Evolutionary conservation across 1,284 basidiomycete genomes (phyloP).

Genomic region (Heliocybe sulcata): DNA sequence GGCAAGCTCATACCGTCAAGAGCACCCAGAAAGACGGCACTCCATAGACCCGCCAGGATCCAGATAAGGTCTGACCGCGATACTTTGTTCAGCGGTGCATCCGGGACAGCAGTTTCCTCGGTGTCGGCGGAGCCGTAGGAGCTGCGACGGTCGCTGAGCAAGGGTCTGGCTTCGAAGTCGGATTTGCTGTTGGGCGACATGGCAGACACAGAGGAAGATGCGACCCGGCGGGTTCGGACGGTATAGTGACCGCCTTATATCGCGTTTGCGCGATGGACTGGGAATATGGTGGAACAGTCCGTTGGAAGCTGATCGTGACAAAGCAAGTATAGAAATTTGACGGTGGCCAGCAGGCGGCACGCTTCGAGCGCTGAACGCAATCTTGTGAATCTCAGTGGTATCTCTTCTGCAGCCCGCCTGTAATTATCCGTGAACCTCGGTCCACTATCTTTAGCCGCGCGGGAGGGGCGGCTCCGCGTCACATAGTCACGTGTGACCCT

Average conservation of each 20-base stretch:
- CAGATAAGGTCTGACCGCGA: conserved; percentile 49
- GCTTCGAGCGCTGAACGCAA: neutral
- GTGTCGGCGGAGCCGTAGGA: conserved; percentile 9
- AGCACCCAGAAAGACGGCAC: conserved; percentile 73
- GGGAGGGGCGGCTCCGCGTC: neutral
- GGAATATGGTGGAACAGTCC: neutral
- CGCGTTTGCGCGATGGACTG: neutral
- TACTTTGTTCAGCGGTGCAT: conserved; percentile 30
- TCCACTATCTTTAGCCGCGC: neutral
- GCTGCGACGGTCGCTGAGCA: conserved; percentile 12
- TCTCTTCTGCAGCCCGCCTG: neutral
- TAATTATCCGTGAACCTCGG: conserved; percentile 1
- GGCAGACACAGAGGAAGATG: neutral
- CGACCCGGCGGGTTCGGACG: neutral
- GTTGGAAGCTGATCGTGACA: neutral
- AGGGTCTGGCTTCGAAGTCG: conserved; percentile 15
- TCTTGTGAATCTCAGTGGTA: neutral
- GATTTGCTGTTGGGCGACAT: neutral
- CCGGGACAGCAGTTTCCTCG: neutral
- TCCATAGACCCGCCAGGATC: conserved; percentile 73
- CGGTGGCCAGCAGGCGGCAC: neutral
- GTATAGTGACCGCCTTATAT: neutral
- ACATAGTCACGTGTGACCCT: neutral
- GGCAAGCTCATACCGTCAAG: conserved; percentile 52
- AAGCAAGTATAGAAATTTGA: neutral